Evolutionary conservation across 139 green algal species (phyloP).

Genomic region (Trebouxia sp.): DNA sequence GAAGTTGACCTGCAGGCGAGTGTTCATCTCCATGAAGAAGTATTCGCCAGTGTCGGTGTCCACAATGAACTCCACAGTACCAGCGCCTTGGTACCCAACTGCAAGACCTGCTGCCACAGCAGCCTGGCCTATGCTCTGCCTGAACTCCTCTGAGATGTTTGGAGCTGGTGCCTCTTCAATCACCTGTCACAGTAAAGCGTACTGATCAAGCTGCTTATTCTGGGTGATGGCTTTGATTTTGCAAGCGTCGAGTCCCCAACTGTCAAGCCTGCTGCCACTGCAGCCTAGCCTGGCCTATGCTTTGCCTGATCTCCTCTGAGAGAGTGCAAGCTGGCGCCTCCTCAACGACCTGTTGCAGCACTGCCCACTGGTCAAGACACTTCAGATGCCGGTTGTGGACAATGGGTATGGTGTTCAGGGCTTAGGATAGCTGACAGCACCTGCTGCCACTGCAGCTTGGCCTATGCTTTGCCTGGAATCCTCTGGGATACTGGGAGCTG

Average conservation of each 20-base stretch:
- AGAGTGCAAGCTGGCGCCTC: conserved; percentile 73
- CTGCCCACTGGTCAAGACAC: too few species aligned
- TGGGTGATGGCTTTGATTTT: too few species aligned
- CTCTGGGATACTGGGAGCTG: not conserved
- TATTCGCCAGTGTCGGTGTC: conserved; percentile 70
- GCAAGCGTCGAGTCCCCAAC: too few species aligned
- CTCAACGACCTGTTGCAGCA: conserved; percentile 68
- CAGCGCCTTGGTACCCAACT: conserved; percentile 85
- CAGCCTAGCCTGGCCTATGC: conserved; percentile 74
- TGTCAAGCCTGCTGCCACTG: conserved; percentile 78
- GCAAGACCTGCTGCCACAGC: conserved; percentile 83
- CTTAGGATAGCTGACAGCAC: too few species aligned
- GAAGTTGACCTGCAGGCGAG: conserved; percentile 73
- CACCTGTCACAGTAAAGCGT: conserved; percentile 51
- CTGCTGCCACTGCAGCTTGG: too few species aligned
- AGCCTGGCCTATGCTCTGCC: conserved; percentile 65
- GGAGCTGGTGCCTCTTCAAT: conserved; percentile 85
- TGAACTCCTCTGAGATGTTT: conserved; percentile 47
- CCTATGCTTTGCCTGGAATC: not conserved
- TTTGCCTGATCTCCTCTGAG: conserved; percentile 44
- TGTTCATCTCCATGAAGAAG: conserved; percentile 99
- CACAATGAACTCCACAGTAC: conserved; percentile 97
- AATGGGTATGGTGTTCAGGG: too few species aligned
- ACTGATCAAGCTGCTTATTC: too few species aligned
- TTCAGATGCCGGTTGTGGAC: too few species aligned